Evolutionary conservation across 345 rosid species (phyloP).

Genomic region (Eucalyptus erythrocorys): DNA sequence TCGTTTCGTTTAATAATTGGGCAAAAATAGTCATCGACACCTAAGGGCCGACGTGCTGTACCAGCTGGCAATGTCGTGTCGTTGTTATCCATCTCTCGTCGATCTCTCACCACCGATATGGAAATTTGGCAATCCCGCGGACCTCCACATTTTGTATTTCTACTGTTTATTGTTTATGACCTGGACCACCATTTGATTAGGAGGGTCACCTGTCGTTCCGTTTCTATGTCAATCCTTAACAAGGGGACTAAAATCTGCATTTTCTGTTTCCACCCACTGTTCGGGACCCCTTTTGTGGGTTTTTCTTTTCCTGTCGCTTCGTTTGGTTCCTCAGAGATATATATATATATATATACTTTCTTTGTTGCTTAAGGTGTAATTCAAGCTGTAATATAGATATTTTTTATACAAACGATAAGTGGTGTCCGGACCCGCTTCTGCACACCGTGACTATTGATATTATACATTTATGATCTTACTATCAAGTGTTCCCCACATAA

Average conservation of each 20-base stretch:
- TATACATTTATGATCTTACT: background rate
- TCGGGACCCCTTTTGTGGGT: background rate
- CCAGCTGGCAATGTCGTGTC: background rate
- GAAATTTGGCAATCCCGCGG: background rate
- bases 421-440: background rate
- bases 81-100: background rate
- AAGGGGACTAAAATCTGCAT: background rate
- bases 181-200: background rate
- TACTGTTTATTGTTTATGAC: background rate
- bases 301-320: background rate
- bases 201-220: background rate
- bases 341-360: no score
- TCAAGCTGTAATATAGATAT: background rate
- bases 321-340: background rate
- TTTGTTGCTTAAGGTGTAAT: background rate
- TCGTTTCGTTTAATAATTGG: background rate
- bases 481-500: background rate
- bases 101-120: background rate
- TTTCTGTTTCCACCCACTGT: background rate
- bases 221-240: background rate
- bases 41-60: background rate
- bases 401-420: background rate
- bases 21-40: background rate
- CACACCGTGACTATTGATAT: background rate
- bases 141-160: background rate